These are phyloP conservation scores for Setomelanomma holmii DNA, from an alignment of 2,329 filamentous ascomycete genomes.

Conservation along the genomic window DNA sequence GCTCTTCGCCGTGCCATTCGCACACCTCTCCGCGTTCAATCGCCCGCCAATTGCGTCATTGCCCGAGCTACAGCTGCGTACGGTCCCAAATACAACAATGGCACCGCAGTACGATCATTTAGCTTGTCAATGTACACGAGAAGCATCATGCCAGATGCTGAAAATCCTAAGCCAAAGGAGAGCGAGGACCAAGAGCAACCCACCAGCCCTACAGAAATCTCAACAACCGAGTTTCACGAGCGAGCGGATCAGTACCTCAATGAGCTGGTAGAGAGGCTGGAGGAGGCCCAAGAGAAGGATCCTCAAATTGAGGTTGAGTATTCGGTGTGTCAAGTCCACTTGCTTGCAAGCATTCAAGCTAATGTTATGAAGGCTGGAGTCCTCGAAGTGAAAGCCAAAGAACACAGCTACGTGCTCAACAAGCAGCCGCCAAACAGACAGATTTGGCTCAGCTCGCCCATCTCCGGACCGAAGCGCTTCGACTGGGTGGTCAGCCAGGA, in stretches of 20 bases:
- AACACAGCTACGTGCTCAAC: constrained; percentile 88
- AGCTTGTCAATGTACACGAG: constrained; percentile 30
- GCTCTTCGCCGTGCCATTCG: constrained; percentile 32
- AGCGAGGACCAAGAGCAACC: constrained; percentile 46
- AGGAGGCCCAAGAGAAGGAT: constrained; percentile 74
- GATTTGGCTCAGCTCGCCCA: constrained; percentile 93
- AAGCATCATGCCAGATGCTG: constrained; percentile 55
- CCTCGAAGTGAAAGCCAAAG: constrained; percentile 74
- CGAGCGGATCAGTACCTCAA: constrained; percentile 79
- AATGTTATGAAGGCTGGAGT: constrained; percentile 76
- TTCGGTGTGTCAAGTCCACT: constrained; percentile 66
- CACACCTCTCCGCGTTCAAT: constrained; percentile 26
- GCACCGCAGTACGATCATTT: constrained; percentile 27
- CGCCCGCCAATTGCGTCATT: constrained; percentile 35
- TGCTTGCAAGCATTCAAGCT: constrained; percentile 4
- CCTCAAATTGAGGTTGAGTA: constrained; percentile 89
- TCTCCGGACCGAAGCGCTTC: constrained; percentile 91
- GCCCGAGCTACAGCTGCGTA: constrained; percentile 21
- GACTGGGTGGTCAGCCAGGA: constrained; percentile 84
- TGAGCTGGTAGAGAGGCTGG: constrained; percentile 65
- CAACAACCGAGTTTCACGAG: constrained; percentile 76
- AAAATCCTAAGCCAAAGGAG: constrained; percentile 48
- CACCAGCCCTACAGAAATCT: constrained; percentile 68
- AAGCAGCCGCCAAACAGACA: constrained; percentile 98
- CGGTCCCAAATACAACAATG: constrained; percentile 8